Conservation (phyloP, 2,329 filamentous ascomycete species). For the Aspergillus thermomutatus region DNA sequence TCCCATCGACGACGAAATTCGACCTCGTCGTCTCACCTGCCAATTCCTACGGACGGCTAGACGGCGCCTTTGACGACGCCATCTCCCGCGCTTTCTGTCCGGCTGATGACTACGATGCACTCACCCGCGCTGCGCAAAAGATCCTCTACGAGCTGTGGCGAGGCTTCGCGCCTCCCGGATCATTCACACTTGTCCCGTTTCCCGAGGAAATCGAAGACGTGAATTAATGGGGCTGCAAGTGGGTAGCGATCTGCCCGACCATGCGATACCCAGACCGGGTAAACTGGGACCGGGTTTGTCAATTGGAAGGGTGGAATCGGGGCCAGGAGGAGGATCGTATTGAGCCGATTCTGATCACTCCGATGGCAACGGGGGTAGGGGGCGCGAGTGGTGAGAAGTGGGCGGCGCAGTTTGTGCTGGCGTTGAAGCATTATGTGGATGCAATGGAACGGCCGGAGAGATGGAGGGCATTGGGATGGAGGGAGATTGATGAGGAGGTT, state of each 20-base stretch:
- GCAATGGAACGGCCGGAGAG: slow-evolving; percentile 42
- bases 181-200: slow-evolving; percentile 49
- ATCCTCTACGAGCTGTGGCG: slow-evolving; percentile 47
- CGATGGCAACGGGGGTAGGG: slow-evolving; percentile 50
- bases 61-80: slow-evolving; percentile 55
- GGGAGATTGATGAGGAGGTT: slow-evolving; percentile 21
- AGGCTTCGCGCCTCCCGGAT: slow-evolving; percentile 51
- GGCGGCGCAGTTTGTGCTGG: slow-evolving; percentile 51
- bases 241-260: slow-evolving; percentile 52
- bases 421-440: slow-evolving; percentile 52
- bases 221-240: slow-evolving; percentile 43
- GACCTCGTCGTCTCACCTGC: slow-evolving; percentile 53
- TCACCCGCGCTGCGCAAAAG: slow-evolving; percentile 46
- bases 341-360: slow-evolving; percentile 48
- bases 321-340: slow-evolving; percentile 32
- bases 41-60: slow-evolving; percentile 53
- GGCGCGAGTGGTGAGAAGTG: slow-evolving; percentile 46
- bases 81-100: slow-evolving; percentile 48
- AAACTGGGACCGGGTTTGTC: slow-evolving; percentile 50
- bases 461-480: slow-evolving; percentile 44
- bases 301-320: slow-evolving; percentile 50
- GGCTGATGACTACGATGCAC: slow-evolving; percentile 44
- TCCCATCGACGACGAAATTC: slow-evolving; percentile 39
- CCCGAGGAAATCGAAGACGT: slow-evolving; percentile 34
- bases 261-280: slow-evolving; percentile 49